A percentile compares a stretch with the other conserved stretches of the same genome.
Evolutionary conservation across 768 basidiomycete genomes (phyloP).

Genomic region (Amanita jacksonii): DNA sequence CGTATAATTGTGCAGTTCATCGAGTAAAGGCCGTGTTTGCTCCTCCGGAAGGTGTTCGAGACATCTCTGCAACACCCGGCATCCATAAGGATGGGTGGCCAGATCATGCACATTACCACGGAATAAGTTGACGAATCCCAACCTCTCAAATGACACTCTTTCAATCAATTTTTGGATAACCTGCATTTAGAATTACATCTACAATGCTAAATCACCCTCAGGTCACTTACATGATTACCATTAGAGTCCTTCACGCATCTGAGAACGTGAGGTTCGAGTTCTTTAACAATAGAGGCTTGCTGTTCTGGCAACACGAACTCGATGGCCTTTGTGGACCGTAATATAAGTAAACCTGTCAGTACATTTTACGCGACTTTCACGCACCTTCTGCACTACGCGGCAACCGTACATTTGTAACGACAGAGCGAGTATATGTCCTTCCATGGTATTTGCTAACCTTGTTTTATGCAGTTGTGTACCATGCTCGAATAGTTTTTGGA

Average conservation of each 20-base stretch:
- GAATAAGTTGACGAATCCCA: slow-evolving; percentile 69
- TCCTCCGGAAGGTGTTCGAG: slow-evolving; percentile 74
- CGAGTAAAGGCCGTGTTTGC: slow-evolving; percentile 61
- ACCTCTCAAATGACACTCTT: slow-evolving; percentile 63
- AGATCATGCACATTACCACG: slow-evolving; percentile 71
- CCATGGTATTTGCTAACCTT: slow-evolving; percentile 60
- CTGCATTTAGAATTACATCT: slow-evolving; percentile 25
- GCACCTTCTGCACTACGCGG: slow-evolving; percentile 88
- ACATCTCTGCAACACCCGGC: slow-evolving; percentile 89
- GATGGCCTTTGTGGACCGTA: too few species aligned
- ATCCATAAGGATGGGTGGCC: slow-evolving; percentile 86
- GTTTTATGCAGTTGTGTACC: slow-evolving; percentile 71
- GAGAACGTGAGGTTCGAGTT: slow-evolving; percentile 72
- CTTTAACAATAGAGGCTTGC: slow-evolving; percentile 63
- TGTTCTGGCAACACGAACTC: slow-evolving; percentile 75
- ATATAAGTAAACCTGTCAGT: too few species aligned
- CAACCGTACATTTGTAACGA: slow-evolving; percentile 95
- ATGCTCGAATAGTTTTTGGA: slow-evolving; percentile 89
- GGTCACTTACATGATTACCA: slow-evolving; percentile 80
- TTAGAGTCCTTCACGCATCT: slow-evolving; percentile 86
- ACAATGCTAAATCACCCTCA: too few species aligned
- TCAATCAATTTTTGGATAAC: slow-evolving; percentile 87
- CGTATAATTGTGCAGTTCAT: slow-evolving; percentile 71
- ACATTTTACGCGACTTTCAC: slow-evolving; percentile 4
- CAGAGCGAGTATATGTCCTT: slow-evolving; percentile 64